phyloP scores from a whole-genome alignment of 2,329 filamentous ascomycete genomes.

The Microsporum audouinii region DNA sequence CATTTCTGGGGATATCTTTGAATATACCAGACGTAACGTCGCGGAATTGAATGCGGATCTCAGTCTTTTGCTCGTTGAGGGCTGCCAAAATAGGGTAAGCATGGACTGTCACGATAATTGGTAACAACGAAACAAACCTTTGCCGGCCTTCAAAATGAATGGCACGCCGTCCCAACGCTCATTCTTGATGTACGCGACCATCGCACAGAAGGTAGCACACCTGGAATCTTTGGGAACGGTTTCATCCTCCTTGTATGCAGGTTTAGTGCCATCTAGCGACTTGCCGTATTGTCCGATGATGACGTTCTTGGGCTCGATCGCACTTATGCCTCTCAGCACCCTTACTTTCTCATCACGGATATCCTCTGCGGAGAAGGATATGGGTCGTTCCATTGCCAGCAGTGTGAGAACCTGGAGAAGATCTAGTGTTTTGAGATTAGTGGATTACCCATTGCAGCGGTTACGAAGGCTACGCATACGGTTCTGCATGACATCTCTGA shows the following conservation, averaged over 20 bases:
- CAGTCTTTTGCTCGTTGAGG: slow-evolving; percentile 98
- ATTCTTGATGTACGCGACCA: slow-evolving; percentile 98
- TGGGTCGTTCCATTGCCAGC: slow-evolving; percentile 93
- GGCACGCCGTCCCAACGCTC: slow-evolving; percentile 98
- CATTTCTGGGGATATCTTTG: slow-evolving; percentile 98
- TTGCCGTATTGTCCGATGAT: slow-evolving; percentile 98
- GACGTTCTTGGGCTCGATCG: slow-evolving; percentile 98
- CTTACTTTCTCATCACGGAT: slow-evolving; percentile 97
- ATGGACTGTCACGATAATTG: background rate
- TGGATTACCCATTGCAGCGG: background rate
- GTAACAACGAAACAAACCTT: slow-evolving; percentile 39
- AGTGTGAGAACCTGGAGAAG: slow-evolving; percentile 91
- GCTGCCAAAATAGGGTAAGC: slow-evolving; percentile 37
- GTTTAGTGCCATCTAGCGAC: slow-evolving; percentile 91
- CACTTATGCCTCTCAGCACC: slow-evolving; percentile 81
- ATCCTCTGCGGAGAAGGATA: slow-evolving; percentile 96
- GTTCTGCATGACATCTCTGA: slow-evolving; percentile 99
- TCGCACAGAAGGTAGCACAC: slow-evolving; percentile 94
- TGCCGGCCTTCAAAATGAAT: slow-evolving; percentile 98
- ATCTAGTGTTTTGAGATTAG: slow-evolving; percentile 36
- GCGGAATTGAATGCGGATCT: slow-evolving; percentile 98
- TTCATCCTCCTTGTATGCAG: slow-evolving; percentile 96
- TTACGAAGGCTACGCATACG: slow-evolving; percentile 37
- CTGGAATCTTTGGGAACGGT: slow-evolving; percentile 94
- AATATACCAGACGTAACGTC: slow-evolving; percentile 99